Conservation (phyloP, 257 asterid genomes). For the Ilex asprella region DNA sequence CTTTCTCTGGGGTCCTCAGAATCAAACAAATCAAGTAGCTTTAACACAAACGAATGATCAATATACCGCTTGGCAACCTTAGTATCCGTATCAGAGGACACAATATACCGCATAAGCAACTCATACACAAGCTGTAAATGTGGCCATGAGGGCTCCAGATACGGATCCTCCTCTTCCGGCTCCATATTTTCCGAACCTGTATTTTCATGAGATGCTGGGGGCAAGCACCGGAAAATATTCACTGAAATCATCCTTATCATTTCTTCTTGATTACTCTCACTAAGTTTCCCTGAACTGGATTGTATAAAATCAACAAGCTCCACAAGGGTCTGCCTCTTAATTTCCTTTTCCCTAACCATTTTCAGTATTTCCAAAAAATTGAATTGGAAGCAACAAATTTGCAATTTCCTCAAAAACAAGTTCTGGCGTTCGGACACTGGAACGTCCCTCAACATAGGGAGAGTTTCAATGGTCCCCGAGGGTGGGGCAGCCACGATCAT, state of each 20-base stretch:
- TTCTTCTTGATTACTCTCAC: slow-evolving; percentile 64
- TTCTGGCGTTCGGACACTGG: slow-evolving; percentile 50
- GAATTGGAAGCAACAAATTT: slow-evolving; percentile 49
- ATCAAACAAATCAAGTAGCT: slow-evolving; percentile 67
- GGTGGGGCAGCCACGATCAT: slow-evolving; percentile 20
- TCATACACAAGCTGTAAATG: slow-evolving; percentile 72
- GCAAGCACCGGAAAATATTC: slow-evolving; percentile 63
- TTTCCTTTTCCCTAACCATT: slow-evolving; percentile 59
- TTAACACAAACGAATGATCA: slow-evolving; percentile 64
- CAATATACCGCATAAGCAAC: slow-evolving; percentile 61
- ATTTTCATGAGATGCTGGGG: slow-evolving; percentile 57
- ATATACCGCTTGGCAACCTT: slow-evolving; percentile 66
- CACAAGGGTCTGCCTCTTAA: slow-evolving; percentile 51
- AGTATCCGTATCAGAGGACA: slow-evolving; percentile 60
- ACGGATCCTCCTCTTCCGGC: slow-evolving; percentile 66
- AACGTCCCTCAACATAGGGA: slow-evolving; percentile 60
- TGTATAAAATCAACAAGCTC: slow-evolving; percentile 73
- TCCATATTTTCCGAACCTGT: slow-evolving; percentile 50
- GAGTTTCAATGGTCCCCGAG: slow-evolving; percentile 40
- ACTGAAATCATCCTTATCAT: slow-evolving; percentile 61
- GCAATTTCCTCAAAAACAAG: slow-evolving; percentile 50
- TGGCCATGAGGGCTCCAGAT: slow-evolving; percentile 69
- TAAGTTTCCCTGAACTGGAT: slow-evolving; percentile 44
- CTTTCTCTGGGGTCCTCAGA: slow-evolving; percentile 84
- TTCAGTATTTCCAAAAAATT: slow-evolving; percentile 51